Conservation (phyloP, 352 stramenopile genomes). For the Phytophthora boehmeriae region DNA sequence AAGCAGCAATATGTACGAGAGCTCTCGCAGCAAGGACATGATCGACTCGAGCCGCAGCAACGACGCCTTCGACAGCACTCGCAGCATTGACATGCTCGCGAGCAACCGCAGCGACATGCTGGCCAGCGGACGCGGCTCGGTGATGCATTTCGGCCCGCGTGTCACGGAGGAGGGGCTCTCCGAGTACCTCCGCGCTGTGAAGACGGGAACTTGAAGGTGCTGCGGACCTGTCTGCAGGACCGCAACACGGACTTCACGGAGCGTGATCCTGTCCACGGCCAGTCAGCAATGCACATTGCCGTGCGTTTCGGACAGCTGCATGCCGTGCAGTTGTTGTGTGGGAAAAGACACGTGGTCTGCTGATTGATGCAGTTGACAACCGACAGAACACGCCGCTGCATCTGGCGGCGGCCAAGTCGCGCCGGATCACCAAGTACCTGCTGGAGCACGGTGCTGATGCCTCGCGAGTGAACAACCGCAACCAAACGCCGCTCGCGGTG, state of each 20-base stretch:
- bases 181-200: slow-evolving; percentile 65
- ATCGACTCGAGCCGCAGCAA: slow-evolving; percentile 20
- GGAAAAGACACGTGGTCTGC: slow-evolving; percentile 58
- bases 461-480: slow-evolving; percentile 66
- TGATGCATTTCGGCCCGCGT: slow-evolving; percentile 53
- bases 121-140: slow-evolving; percentile 41
- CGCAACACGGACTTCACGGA: slow-evolving; percentile 63
- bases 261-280: slow-evolving; percentile 71
- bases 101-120: slow-evolving; percentile 34
- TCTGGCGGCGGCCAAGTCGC: slow-evolving; percentile 79
- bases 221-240: slow-evolving; percentile 64
- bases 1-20: slow-evolving; percentile 32
- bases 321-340: slow-evolving; percentile 73
- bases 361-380: slow-evolving; percentile 77
- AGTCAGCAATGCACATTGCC: slow-evolving; percentile 82
- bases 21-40: slow-evolving; percentile 21
- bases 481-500: slow-evolving; percentile 75
- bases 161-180: slow-evolving; percentile 65
- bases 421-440: slow-evolving; percentile 83
- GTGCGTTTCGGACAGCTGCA: slow-evolving; percentile 80
- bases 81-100: slow-evolving; percentile 23
- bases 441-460: slow-evolving; percentile 75
- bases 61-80: slow-evolving; percentile 31
- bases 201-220: slow-evolving; percentile 63
- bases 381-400: slow-evolving; percentile 82